Conservation (phyloP, 805 yeast species). For the Huiozyma sinensis region DNA sequence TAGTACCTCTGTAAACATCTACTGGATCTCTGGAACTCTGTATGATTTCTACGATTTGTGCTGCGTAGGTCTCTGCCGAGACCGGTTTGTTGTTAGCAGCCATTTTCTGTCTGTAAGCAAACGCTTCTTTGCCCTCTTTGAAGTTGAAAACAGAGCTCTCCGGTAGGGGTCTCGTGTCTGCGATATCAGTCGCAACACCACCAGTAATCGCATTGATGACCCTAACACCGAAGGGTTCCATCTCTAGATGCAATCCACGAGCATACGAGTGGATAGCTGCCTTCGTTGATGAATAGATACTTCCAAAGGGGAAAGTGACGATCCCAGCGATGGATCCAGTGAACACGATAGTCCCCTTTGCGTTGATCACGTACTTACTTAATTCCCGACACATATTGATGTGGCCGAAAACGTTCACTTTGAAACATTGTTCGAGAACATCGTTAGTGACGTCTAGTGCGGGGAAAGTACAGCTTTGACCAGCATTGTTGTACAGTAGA, state of each 20-base stretch:
- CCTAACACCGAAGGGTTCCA: conserved; percentile 61
- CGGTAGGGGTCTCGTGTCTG: conserved; percentile 53
- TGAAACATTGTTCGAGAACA: conserved; percentile 39
- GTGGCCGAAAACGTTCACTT: conserved; percentile 64
- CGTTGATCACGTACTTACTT: conserved; percentile 42
- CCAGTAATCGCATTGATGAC: conserved; percentile 67
- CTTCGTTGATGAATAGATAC: conserved; percentile 56
- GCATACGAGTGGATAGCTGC: conserved; percentile 73
- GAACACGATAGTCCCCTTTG: conserved; percentile 59
- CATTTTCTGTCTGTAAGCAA: conserved; percentile 46
- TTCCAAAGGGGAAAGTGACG: conserved; percentile 59
- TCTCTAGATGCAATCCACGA: conserved; percentile 48
- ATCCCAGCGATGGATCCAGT: conserved; percentile 66
- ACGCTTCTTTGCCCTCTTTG: conserved; percentile 41
- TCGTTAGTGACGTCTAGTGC: conserved; percentile 56
- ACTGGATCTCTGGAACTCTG: conserved; percentile 29
- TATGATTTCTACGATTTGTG: conserved; percentile 37
- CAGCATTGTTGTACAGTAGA: conserved; percentile 65
- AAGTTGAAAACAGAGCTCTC: conserved; percentile 41
- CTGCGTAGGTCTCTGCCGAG: conserved; percentile 48
- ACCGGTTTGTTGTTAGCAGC: conserved; percentile 50
- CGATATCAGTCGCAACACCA: conserved; percentile 62
- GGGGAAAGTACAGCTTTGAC: conserved; percentile 62
- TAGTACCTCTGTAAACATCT: conserved; percentile 47
- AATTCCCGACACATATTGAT: conserved; percentile 53